A percentile compares a stretch with the other conserved stretches of the same genome.
Conservation (phyloP, 768 basidiomycete species). For the Tremella fuciformis region DNA sequence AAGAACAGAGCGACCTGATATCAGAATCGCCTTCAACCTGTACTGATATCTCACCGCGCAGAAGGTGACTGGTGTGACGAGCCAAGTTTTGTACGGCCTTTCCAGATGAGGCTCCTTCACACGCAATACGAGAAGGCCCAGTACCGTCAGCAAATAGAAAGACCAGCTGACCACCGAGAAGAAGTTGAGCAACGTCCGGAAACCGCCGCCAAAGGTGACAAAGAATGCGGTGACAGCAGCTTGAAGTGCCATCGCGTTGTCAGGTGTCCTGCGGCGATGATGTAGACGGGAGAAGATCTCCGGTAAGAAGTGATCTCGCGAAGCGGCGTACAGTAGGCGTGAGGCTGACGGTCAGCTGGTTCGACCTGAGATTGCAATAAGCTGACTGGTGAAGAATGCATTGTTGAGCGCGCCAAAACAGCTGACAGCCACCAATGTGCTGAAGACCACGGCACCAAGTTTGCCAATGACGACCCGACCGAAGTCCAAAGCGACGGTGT, state of each 20-base stretch:
- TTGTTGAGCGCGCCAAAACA: slow-evolving; percentile 95
- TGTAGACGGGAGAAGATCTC: slow-evolving; percentile 76
- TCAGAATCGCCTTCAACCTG: neutral
- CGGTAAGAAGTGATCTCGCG: slow-evolving; percentile 82
- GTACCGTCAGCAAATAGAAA: slow-evolving; percentile 54
- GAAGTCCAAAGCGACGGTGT: slow-evolving; percentile 68
- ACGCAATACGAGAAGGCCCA: slow-evolving; percentile 81
- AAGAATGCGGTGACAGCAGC: slow-evolving; percentile 68
- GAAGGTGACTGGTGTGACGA: slow-evolving; percentile 83
- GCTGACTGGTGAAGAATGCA: slow-evolving; percentile 45
- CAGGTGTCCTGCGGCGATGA: slow-evolving; percentile 70
- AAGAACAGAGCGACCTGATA: slow-evolving; percentile 78
- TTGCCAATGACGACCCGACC: slow-evolving; percentile 81
- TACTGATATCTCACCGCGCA: slow-evolving; percentile 62
- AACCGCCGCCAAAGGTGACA: slow-evolving; percentile 82
- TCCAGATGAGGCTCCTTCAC: slow-evolving; percentile 86
- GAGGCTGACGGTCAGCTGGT: slow-evolving; percentile 61
- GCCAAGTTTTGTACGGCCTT: slow-evolving; percentile 88
- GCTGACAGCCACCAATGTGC: slow-evolving; percentile 85
- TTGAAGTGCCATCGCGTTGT: slow-evolving; percentile 83
- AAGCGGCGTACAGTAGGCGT: slow-evolving; percentile 84
- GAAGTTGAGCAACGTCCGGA: slow-evolving; percentile 80
- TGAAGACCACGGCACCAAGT: slow-evolving; percentile 80
- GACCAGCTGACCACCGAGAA: slow-evolving; percentile 53
- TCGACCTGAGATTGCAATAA: neutral